These are phyloP conservation scores for Beauveria sp. DNA, from an alignment of 2,329 filamentous ascomycete genomes.

Conservation along the genomic window DNA sequence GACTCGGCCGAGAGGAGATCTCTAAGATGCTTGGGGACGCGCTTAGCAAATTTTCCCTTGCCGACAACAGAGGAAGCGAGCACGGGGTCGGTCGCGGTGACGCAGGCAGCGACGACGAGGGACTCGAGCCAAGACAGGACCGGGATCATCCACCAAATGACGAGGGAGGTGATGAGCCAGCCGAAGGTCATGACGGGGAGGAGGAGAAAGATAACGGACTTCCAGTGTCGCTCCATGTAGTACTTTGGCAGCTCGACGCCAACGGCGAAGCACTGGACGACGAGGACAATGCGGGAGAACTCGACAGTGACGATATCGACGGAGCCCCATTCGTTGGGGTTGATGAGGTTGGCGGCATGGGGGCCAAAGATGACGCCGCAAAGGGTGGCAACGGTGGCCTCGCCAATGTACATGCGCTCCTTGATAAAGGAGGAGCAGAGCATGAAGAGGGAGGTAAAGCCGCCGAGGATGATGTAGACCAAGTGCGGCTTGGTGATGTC, in stretches of 20 bases:
- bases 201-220: conserved; percentile 78
- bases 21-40: conserved; percentile 93
- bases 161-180: conserved; percentile 85
- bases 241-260: conserved; percentile 84
- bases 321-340: conserved; percentile 71
- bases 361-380: conserved; percentile 87
- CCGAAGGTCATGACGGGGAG: conserved; percentile 96
- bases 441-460: conserved; percentile 98
- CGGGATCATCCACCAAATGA: conserved; percentile 86
- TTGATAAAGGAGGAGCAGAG: conserved; percentile 96
- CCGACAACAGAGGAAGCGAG: conserved; percentile 95
- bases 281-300: conserved; percentile 81
- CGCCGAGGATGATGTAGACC: conserved; percentile 97
- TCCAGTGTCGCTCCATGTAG: conserved; percentile 99
- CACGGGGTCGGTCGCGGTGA: conserved; percentile 95
- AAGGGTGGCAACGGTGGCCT: conserved; percentile 87
- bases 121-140: conserved; percentile 82
- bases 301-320: conserved; percentile 82
- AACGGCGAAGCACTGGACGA: conserved; percentile 88
- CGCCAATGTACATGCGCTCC: conserved; percentile 96
- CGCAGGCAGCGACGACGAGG: conserved; percentile 80
- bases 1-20: conserved; percentile 94
- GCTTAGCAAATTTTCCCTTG: conserved; percentile 97
- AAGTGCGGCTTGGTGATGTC: conserved; percentile 89
- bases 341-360: conserved; percentile 72